These are phyloP conservation scores for Pyrenophora teres DNA, from an alignment of 2,329 filamentous ascomycete genomes.

Conservation along the genomic window DNA sequence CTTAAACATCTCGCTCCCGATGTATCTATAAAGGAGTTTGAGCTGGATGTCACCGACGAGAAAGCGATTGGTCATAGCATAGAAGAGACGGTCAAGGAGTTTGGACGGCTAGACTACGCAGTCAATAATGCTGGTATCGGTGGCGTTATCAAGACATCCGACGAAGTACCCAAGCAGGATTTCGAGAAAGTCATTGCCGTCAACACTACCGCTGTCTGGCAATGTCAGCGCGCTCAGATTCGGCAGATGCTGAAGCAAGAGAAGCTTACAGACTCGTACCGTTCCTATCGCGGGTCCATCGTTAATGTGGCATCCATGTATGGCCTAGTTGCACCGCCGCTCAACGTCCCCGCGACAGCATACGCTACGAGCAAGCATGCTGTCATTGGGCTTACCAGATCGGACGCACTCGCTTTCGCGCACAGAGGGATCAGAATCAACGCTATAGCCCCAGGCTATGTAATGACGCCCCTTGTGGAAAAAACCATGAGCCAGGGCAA, in stretches of 20 bases:
- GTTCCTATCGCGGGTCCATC: conserved; percentile 56
- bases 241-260: conserved; percentile 59
- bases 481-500: conserved; percentile 29
- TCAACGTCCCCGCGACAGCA: conserved; percentile 49
- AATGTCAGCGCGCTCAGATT: conserved; percentile 61
- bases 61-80: conserved; percentile 53
- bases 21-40: conserved; percentile 49
- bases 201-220: conserved; percentile 62
- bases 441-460: conserved; percentile 62
- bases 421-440: conserved; percentile 61
- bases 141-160: conserved; percentile 50
- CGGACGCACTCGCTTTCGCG: conserved; percentile 60
- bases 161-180: conserved; percentile 54
- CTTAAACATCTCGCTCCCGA: conserved; percentile 49
- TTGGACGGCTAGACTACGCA: conserved; percentile 61
- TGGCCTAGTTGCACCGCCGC: conserved; percentile 51
- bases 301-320: conserved; percentile 61
- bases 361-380: conserved; percentile 61
- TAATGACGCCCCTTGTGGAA: conserved; percentile 50
- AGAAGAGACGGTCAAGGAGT: conserved; percentile 49
- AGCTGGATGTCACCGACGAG: conserved; percentile 55
- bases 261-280: conserved; percentile 28
- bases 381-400: conserved; percentile 59
- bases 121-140: conserved; percentile 62
- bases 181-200: conserved; percentile 59